Conservation (phyloP, 257 asterid species). For the Solanum peruvianum region DNA sequence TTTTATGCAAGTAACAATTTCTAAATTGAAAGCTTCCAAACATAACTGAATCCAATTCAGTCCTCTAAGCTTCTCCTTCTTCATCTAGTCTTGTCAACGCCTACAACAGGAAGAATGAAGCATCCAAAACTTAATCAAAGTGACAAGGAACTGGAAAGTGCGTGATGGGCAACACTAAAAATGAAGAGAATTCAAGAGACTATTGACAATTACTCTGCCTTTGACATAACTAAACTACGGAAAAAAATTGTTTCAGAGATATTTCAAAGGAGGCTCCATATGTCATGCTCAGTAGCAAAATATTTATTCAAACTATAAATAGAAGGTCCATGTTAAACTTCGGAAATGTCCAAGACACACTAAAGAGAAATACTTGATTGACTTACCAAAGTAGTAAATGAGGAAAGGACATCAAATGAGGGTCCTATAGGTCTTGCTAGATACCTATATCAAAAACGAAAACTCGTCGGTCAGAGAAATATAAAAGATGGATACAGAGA, state of each 20-base stretch:
- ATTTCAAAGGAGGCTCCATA: neutral
- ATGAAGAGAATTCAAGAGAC: slow-evolving; percentile 8
- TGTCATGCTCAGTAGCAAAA: neutral
- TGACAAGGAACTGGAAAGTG: slow-evolving; percentile 12
- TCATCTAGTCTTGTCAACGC: slow-evolving; percentile 83
- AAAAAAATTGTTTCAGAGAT: neutral
- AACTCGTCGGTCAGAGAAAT: slow-evolving; percentile 44
- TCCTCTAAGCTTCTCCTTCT: slow-evolving; percentile 54
- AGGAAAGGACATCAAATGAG: slow-evolving; percentile 52
- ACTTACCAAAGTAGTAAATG: slow-evolving; percentile 61
- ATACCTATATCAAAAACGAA: slow-evolving; percentile 81
- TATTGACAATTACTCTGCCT: neutral
- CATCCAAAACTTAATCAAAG: slow-evolving; percentile 28
- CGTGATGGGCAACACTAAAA: slow-evolving; percentile 1
- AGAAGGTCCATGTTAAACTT: slow-evolving; percentile 6
- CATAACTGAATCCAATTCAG: slow-evolving; percentile 22
- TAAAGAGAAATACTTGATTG: slow-evolving; percentile 6
- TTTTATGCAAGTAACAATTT: neutral
- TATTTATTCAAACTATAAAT: neutral
- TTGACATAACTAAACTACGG: neutral
- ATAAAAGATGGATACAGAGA: neutral
- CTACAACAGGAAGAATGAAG: slow-evolving; percentile 65
- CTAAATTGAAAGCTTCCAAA: slow-evolving; percentile 14
- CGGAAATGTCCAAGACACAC: neutral
- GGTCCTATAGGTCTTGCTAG: slow-evolving; percentile 67